These are phyloP conservation scores for Phytophthora uliginosa DNA, from an alignment of 352 stramenopile genomes.

Conservation along the genomic window DNA sequence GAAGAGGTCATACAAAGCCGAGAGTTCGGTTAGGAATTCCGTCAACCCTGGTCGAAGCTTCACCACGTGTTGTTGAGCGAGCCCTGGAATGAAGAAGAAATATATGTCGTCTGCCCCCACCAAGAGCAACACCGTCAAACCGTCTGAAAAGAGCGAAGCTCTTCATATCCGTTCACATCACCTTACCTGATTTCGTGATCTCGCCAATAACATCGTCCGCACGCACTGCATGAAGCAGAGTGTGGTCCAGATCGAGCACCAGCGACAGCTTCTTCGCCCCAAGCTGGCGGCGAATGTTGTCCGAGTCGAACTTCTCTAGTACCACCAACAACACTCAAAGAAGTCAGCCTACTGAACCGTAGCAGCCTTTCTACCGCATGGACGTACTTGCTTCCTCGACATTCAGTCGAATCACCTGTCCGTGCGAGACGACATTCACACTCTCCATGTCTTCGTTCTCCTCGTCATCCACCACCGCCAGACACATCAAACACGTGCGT, in stretches of 20 bases:
- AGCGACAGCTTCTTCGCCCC: slow-evolving; percentile 94
- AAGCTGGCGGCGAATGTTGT: slow-evolving; percentile 90
- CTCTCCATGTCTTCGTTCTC: slow-evolving; percentile 76
- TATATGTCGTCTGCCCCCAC: slow-evolving; percentile 72
- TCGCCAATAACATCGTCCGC: slow-evolving; percentile 72
- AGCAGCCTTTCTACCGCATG: slow-evolving; percentile 35
- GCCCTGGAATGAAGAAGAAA: slow-evolving; percentile 82
- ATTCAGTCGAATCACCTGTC: slow-evolving; percentile 95
- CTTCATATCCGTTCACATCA: neutral
- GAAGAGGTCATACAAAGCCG: slow-evolving; percentile 92
- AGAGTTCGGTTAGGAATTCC: slow-evolving; percentile 90
- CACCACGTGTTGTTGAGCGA: slow-evolving; percentile 91
- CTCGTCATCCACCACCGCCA: slow-evolving; percentile 77
- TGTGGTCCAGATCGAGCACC: slow-evolving; percentile 98
- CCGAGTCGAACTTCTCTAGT: slow-evolving; percentile 86
- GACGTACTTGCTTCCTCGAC: slow-evolving; percentile 96
- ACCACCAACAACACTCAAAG: slow-evolving; percentile 10
- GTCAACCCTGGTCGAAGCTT: slow-evolving; percentile 94
- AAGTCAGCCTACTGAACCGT: slow-evolving; percentile 3
- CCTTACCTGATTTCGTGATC: slow-evolving; percentile 64
- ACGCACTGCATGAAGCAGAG: slow-evolving; percentile 95
- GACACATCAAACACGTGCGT: slow-evolving; percentile 85
- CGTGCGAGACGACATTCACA: slow-evolving; percentile 86
- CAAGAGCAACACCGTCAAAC: slow-evolving; percentile 5
- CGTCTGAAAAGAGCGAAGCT: neutral